These are phyloP conservation scores for Pseudozyma tsukubaensis DNA, from an alignment of 1,284 basidiomycete genomes.

Conservation along the genomic window DNA sequence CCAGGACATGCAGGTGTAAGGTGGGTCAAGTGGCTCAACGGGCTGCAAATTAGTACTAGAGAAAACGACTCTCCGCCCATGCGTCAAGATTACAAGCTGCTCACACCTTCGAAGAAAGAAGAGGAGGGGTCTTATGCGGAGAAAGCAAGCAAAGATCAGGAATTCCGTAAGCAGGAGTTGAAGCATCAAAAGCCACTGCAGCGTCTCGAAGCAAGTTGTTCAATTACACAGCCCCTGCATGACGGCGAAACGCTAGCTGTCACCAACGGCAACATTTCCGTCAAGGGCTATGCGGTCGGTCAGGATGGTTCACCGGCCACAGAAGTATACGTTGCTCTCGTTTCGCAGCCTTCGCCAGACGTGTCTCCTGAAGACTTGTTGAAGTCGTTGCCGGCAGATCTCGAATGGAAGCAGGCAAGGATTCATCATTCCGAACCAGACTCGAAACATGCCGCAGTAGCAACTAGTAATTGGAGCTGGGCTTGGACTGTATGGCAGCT, in stretches of 20 bases:
- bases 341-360: slow-evolving; percentile 7
- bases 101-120: slow-evolving; percentile 72
- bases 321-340: slow-evolving; percentile 15
- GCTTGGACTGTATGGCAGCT: slow-evolving; percentile 51
- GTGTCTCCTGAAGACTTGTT: slow-evolving; percentile 19
- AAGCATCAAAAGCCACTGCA: slow-evolving; percentile 25
- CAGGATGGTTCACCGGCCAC: slow-evolving; percentile 38
- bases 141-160: slow-evolving; percentile 9
- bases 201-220: slow-evolving; percentile 38
- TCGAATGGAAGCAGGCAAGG: slow-evolving; percentile 28
- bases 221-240: slow-evolving; percentile 27
- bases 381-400: slow-evolving; percentile 13
- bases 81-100: slow-evolving; percentile 37
- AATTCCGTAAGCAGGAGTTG: slow-evolving; percentile 28
- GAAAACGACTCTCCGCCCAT: slow-evolving; percentile 37
- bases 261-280: background rate
- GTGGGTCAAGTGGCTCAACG: slow-evolving; percentile 82
- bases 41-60: slow-evolving; percentile 8
- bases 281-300: slow-evolving; percentile 50
- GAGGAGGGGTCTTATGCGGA: slow-evolving; percentile 18
- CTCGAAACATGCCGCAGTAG: background rate
- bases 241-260: slow-evolving; percentile 1
- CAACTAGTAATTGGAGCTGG: slow-evolving; percentile 36
- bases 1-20: slow-evolving; percentile 79
- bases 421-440: slow-evolving; percentile 3